A percentile compares a stretch with the other conserved stretches of the same genome.
Conservation (phyloP, 495 filamentous ascomycete species). For the Talaromyces wortmannii region DNA sequence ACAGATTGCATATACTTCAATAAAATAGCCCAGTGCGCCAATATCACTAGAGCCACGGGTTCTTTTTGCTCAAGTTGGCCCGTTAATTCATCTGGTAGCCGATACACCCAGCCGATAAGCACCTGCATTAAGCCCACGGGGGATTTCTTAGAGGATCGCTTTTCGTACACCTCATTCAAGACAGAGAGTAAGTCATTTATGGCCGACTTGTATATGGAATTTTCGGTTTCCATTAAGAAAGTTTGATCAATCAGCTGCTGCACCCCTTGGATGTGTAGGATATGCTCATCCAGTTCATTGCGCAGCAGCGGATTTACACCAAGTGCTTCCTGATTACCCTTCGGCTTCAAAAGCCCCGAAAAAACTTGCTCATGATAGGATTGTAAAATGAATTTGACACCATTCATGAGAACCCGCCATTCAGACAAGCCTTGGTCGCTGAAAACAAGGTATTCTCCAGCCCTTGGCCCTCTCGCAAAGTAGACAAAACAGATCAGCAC, state of each 20-base stretch:
- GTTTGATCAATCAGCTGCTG: conserved; percentile 8
- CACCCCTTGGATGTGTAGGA: conserved; percentile 8
- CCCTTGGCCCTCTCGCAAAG: conserved; percentile 32
- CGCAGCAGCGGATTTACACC: conserved; percentile 6
- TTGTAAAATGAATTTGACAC: conserved; percentile 28
- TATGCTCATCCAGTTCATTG: conserved; percentile 14
- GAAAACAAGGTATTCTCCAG: conserved; percentile 38
- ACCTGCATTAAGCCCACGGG: conserved; percentile 15
- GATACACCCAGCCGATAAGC: conserved; percentile 30
- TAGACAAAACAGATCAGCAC: conserved; percentile 40
- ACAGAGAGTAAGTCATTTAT: conserved; percentile 12
- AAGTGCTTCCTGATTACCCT: not conserved
- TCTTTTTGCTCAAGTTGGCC: conserved; percentile 21
- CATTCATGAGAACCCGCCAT: conserved; percentile 37
- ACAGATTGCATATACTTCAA: conserved; percentile 23
- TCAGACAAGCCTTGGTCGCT: conserved; percentile 27
- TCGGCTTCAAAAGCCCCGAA: conserved; percentile 17
- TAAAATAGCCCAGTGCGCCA: conserved; percentile 32
- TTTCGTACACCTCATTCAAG: conserved; percentile 15
- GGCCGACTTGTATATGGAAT: conserved; percentile 4
- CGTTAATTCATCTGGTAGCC: conserved; percentile 23
- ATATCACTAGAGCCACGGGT: conserved; percentile 21
- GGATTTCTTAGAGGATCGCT: conserved; percentile 5
- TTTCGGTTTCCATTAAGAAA: not conserved
- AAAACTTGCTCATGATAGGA: conserved; percentile 18